These are phyloP conservation scores for Calonectria henricotiae DNA, from an alignment of 2,329 filamentous ascomycete genomes.

Conservation along the genomic window DNA sequence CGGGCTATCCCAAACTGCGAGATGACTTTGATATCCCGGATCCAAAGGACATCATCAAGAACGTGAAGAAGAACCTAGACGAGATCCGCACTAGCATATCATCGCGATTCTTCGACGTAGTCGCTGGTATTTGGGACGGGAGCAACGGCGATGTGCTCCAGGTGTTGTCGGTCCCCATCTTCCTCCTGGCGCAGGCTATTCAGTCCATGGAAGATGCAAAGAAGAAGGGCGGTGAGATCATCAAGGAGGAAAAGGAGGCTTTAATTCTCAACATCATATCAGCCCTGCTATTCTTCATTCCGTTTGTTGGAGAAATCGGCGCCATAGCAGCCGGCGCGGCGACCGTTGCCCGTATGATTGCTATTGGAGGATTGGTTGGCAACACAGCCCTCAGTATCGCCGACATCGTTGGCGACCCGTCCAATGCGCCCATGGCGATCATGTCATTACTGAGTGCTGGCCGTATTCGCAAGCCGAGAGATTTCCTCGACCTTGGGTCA, in stretches of 20 bases:
- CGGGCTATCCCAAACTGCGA: neutral
- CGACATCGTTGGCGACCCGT: neutral
- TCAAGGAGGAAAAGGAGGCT: constrained; percentile 4
- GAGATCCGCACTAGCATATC: neutral
- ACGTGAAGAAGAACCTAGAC: neutral
- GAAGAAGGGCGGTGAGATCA: neutral
- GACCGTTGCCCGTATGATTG: neutral
- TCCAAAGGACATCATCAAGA: neutral
- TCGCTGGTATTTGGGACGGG: neutral
- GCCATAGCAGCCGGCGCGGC: neutral
- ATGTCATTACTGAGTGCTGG: neutral
- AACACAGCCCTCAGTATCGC: constrained; percentile 3
- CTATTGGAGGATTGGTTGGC: neutral
- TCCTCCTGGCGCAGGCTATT: constrained; percentile 1
- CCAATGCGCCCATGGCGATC: constrained; percentile 2
- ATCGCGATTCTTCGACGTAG: neutral
- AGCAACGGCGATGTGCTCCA: constrained; percentile 1
- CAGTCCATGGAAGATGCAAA: constrained; percentile 2
- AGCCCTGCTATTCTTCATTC: constrained; percentile 2
- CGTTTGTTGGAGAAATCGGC: neutral
- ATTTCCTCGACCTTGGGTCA: neutral
- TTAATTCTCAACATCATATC: neutral
- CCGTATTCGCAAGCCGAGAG: neutral
- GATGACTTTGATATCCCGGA: constrained; percentile 3
- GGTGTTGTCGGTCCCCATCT: constrained; percentile 4